Percentiles rank a stretch among this genome's conserved stretches.
Conservation (phyloP, 2,329 filamentous ascomycete species). For the Aphanocladium album region DNA sequence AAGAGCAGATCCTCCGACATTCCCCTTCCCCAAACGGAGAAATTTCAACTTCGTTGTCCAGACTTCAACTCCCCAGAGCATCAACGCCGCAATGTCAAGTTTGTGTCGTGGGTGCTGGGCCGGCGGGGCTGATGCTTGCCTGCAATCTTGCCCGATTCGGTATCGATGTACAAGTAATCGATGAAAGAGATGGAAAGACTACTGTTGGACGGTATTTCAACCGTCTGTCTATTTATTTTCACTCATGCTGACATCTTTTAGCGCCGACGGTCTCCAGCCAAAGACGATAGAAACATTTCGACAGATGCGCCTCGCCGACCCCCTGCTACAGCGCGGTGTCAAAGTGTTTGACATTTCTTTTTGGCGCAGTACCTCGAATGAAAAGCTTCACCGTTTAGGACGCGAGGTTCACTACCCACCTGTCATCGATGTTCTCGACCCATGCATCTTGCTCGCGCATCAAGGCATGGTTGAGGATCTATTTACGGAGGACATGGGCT, state of each 20-base stretch:
- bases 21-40: constrained; percentile 25
- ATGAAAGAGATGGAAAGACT: constrained; percentile 64
- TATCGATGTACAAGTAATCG: constrained; percentile 60
- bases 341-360: constrained; percentile 71
- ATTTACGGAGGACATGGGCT: constrained; percentile 63
- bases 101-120: constrained; percentile 51
- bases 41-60: constrained; percentile 41
- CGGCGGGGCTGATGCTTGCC: constrained; percentile 52
- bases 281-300: constrained; percentile 74
- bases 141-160: constrained; percentile 58
- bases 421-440: constrained; percentile 51
- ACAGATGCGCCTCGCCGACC: constrained; percentile 68
- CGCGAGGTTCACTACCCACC: constrained; percentile 66
- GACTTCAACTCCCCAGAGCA: constrained; percentile 43
- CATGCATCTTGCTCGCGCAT: constrained; percentile 57
- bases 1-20: constrained; percentile 13
- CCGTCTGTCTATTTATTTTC: background rate
- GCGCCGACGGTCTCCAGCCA: constrained; percentile 68
- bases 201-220: constrained; percentile 51
- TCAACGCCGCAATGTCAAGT: constrained; percentile 42
- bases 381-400: constrained; percentile 54
- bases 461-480: constrained; percentile 72
- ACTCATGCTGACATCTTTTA: constrained; percentile 19
- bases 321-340: constrained; percentile 60
- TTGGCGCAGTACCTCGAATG: constrained; percentile 53